Percentiles rank a stretch among this genome's conserved stretches.
Evolutionary conservation across 2,329 filamentous ascomycete genomes (phyloP).

Genomic region (Zelopaecilomyces penicillatus): DNA sequence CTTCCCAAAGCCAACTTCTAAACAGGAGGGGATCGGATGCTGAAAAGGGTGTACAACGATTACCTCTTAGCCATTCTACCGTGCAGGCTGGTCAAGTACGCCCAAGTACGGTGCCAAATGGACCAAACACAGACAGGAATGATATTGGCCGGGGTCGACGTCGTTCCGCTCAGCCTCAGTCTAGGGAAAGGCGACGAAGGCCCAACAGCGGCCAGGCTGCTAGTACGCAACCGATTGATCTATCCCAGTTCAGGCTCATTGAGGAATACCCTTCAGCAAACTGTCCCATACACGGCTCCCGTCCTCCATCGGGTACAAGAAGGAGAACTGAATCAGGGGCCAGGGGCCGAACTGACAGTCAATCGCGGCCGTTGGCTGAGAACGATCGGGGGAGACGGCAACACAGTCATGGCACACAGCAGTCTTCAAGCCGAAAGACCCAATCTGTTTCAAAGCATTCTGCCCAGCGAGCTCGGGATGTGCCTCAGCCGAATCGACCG

Average conservation of each 20-base stretch:
- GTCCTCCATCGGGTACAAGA: conserved; percentile 11
- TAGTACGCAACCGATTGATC: conserved; percentile 10
- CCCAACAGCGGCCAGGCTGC: conserved; percentile 6
- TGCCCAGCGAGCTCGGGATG: too few relatives aligned
- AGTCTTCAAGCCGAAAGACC: neutral
- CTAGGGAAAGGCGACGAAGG: conserved; percentile 2
- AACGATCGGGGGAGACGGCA: neutral
- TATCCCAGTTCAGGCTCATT: conserved; percentile 15
- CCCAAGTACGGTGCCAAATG: neutral
- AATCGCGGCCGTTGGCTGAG: conserved; percentile 1
- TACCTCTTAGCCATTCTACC: conserved; percentile 3
- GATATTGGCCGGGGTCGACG: conserved; percentile 6
- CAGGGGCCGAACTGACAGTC: conserved; percentile 5
- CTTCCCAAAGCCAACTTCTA: conserved; percentile 4
- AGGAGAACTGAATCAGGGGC: conserved; percentile 5
- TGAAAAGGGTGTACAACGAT: neutral
- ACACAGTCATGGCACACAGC: neutral
- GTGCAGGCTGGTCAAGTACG: neutral
- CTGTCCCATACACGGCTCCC: conserved; percentile 14
- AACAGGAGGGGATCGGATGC: neutral
- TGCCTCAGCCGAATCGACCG: neutral
- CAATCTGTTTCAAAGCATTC: too few relatives aligned
- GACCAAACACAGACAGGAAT: neutral
- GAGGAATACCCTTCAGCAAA: conserved; percentile 15
- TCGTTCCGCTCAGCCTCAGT: conserved; percentile 5